These are phyloP conservation scores for Cryoendolithus antarcticus DNA, from an alignment of 2,329 filamentous ascomycete species.

Conservation along the genomic window DNA sequence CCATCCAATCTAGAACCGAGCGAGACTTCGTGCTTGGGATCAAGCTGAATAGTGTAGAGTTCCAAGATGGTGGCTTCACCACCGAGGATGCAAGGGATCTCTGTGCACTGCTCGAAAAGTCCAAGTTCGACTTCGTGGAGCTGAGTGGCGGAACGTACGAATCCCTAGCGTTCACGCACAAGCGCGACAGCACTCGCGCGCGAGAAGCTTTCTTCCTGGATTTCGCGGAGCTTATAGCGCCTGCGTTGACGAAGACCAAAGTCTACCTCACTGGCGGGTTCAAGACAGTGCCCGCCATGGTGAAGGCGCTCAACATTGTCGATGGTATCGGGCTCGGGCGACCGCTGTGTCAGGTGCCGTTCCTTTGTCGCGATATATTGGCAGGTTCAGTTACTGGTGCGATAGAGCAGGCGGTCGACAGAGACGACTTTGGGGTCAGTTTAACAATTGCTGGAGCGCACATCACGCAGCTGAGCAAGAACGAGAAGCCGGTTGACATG, in stretches of 20 bases:
- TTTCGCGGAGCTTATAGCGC: conserved; percentile 19
- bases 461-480: conserved; percentile 14
- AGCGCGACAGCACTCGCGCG: conserved; percentile 17
- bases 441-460: conserved; percentile 27
- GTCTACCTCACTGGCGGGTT: conserved; percentile 23
- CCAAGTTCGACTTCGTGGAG: conserved; percentile 16
- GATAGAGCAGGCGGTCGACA: conserved; percentile 24
- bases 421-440: conserved; percentile 40
- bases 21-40: conserved; percentile 18
- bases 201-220: conserved; percentile 21
- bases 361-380: conserved; percentile 19
- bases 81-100: conserved; percentile 17
- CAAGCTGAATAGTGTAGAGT: conserved; percentile 21
- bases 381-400: conserved; percentile 16
- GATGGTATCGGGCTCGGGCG: conserved; percentile 20
- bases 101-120: conserved; percentile 14
- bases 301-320: conserved; percentile 13
- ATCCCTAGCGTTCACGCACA: conserved; percentile 17
- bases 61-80: conserved; percentile 16
- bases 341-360: conserved; percentile 19
- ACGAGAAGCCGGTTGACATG: conserved; percentile 39
- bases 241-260: conserved; percentile 19
- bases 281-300: conserved; percentile 18
- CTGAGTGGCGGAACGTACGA: conserved; percentile 42
- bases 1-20: conserved; percentile 12